phyloP scores from a whole-genome alignment of 495 filamentous ascomycete species.

The Xylaria flabelliformis region DNA sequence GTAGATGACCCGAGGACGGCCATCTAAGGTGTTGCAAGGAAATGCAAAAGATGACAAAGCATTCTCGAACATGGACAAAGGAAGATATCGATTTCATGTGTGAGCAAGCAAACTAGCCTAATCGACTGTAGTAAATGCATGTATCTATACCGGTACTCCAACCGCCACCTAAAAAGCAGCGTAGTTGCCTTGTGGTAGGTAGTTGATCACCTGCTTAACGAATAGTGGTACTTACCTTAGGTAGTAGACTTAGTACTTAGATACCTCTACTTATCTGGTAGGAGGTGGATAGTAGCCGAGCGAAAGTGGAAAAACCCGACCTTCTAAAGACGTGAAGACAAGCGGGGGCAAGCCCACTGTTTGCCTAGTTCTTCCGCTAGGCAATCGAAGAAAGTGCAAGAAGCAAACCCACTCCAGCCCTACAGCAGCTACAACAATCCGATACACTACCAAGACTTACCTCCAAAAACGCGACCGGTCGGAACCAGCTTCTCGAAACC shows the following conservation, averaged over 20 bases:
- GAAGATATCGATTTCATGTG: not conserved
- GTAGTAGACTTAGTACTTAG: too few species aligned
- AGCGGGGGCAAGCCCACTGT: not conserved
- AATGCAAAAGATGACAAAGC: conserved; percentile 1
- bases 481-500: not conserved
- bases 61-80: not conserved
- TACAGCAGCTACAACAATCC: not conserved
- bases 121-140: not conserved
- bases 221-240: not conserved
- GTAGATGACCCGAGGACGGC: not conserved
- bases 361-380: conserved; percentile 19
- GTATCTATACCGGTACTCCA: not conserved
- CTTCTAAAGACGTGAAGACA: not conserved
- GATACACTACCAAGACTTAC: not conserved
- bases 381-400: not conserved
- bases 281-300: conserved; percentile 13
- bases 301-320: conserved; percentile 23
- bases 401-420: conserved; percentile 14
- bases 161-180: not conserved
- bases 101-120: not conserved
- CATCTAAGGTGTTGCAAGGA: not conserved
- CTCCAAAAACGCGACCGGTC: not conserved
- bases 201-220: not conserved
- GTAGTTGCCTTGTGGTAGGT: not conserved
- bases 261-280: too few species aligned